These are phyloP conservation scores for Exophiala sp. DNA, from an alignment of 2,329 filamentous ascomycete genomes.

Conservation along the genomic window DNA sequence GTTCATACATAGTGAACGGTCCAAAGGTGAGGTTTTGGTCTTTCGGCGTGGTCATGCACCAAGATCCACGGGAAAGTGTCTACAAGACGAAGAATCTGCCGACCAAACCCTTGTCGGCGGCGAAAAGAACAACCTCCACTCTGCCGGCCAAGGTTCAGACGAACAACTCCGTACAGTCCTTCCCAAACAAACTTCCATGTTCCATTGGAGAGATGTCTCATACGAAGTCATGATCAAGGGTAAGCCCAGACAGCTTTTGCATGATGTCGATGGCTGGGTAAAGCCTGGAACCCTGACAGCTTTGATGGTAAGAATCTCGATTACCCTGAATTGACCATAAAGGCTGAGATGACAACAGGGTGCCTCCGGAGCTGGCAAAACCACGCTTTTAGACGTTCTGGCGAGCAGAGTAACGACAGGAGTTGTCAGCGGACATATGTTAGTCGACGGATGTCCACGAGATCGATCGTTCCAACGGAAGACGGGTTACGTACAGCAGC, in stretches of 20 bases:
- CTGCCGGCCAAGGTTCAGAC: slow-evolving; percentile 45
- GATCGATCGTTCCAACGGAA: slow-evolving; percentile 82
- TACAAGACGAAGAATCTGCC: slow-evolving; percentile 33
- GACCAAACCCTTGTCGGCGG: neutral
- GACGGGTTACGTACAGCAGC: slow-evolving; percentile 86
- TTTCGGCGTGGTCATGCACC: slow-evolving; percentile 65
- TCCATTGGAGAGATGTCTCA: slow-evolving; percentile 54
- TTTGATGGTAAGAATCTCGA: slow-evolving; percentile 53
- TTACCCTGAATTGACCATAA: no score
- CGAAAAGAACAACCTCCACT: slow-evolving; percentile 56
- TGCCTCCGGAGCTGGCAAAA: slow-evolving; percentile 89
- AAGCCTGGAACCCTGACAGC: slow-evolving; percentile 85
- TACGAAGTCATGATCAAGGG: slow-evolving; percentile 77
- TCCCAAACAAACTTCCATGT: neutral
- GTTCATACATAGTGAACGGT: slow-evolving; percentile 58
- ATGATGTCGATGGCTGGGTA: slow-evolving; percentile 86
- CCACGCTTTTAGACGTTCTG: slow-evolving; percentile 77
- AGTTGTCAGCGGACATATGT: slow-evolving; percentile 78
- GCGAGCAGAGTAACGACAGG: slow-evolving; percentile 78
- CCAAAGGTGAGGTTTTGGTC: slow-evolving; percentile 69
- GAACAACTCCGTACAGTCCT: slow-evolving; percentile 40
- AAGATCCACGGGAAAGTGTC: slow-evolving; percentile 47
- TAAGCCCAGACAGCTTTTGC: slow-evolving; percentile 66
- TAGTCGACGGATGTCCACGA: slow-evolving; percentile 65
- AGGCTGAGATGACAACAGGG: slow-evolving; percentile 35